Conservation (phyloP, 2,329 filamentous ascomycete species). For the Ceratocystis lukuohia region DNA sequence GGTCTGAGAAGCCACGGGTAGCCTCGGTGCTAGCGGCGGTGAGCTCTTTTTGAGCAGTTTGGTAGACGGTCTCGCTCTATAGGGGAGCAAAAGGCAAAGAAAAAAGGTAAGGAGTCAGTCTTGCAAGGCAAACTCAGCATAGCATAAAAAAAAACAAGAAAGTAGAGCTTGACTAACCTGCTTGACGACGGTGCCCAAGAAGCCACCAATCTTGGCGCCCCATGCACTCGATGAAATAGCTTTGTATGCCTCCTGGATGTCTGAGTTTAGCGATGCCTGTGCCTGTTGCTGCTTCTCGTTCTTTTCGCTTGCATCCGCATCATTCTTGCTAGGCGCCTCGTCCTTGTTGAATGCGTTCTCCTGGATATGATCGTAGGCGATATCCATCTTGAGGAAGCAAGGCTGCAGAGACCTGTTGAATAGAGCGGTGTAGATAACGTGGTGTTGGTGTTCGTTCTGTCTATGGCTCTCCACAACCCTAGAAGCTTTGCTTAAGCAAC, state of each 20-base stretch:
- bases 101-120: not conserved
- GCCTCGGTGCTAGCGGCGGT: constrained; percentile 68
- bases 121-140: not conserved
- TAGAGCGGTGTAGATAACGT: not conserved
- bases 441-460: not conserved
- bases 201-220: constrained; percentile 77
- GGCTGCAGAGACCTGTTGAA: not conserved
- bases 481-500: not conserved
- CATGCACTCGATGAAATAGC: constrained; percentile 84
- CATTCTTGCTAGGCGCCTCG: constrained; percentile 27
- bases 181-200: constrained; percentile 84
- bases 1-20: constrained; percentile 60
- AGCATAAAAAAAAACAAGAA: no score
- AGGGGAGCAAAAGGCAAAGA: not conserved
- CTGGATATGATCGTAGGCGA: constrained; percentile 92
- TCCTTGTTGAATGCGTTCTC: constrained; percentile 60
- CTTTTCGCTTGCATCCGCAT: constrained; percentile 22
- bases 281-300: constrained; percentile 29
- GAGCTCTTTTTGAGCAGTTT: constrained; percentile 75
- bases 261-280: constrained; percentile 57
- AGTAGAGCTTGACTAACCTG: constrained; percentile 43
- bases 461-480: not conserved
- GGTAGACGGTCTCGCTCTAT: constrained; percentile 69
- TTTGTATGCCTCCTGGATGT: constrained; percentile 90
- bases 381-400: constrained; percentile 53